Evolutionary conservation across 306 rosid species (phyloP).

Genomic region (Cucumis hystrix): DNA sequence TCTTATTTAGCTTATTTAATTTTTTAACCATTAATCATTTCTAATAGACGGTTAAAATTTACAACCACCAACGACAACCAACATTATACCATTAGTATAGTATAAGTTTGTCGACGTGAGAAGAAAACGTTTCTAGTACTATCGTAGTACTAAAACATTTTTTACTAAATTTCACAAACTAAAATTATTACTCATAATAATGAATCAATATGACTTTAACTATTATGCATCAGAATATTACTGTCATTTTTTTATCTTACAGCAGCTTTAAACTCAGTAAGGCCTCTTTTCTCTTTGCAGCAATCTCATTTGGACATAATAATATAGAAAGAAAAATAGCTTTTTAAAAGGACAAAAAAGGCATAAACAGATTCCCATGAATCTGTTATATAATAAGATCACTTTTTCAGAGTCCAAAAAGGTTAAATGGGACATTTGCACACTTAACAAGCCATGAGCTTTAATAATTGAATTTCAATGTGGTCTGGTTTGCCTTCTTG

Average conservation of each 20-base stretch:
- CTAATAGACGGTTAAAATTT: too few species aligned
- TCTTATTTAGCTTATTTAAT: neutral
- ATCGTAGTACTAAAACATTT: neutral
- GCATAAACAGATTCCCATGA: neutral
- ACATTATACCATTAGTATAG: neutral
- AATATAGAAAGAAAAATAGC: neutral
- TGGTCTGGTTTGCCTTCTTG: neutral
- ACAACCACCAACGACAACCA: too few species aligned
- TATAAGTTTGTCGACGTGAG: neutral
- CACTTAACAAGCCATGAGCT: neutral
- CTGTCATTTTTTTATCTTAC: neutral
- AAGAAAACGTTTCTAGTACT: neutral
- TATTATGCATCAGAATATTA: neutral
- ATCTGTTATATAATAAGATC: neutral
- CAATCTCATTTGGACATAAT: neutral
- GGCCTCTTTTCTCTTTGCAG: neutral
- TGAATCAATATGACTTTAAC: neutral
- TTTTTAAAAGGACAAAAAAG: neutral
- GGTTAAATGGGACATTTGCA: neutral
- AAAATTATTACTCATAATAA: neutral
- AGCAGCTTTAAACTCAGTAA: neutral
- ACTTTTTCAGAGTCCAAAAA: constrained; percentile 1
- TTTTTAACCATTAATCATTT: neutral
- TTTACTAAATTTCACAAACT: neutral
- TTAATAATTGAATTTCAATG: neutral